Evolutionary conservation across 2,329 filamentous ascomycete species (phyloP).

Genomic region (Xylariaceae sp.): DNA sequence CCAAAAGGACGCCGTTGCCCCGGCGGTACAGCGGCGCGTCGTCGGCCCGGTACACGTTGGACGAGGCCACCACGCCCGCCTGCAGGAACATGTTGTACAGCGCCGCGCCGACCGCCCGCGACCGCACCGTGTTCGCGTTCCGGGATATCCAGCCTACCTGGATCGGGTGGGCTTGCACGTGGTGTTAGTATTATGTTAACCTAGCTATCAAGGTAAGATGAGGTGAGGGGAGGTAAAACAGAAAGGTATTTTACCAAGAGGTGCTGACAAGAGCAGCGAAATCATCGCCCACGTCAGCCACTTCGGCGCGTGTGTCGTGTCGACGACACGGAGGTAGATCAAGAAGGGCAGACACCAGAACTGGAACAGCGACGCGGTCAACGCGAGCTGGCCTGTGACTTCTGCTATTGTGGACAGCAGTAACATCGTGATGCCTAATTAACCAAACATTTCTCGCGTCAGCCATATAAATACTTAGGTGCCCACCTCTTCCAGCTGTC

Average conservation of each 20-base stretch:
- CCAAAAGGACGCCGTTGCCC: slow-evolving; percentile 51
- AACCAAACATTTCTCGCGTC: no score
- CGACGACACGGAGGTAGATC: slow-evolving; percentile 41
- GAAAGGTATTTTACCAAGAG: slow-evolving; percentile 29
- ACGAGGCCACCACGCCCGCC: slow-evolving; percentile 29
- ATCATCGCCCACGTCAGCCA: slow-evolving; percentile 41
- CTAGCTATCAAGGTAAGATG: not conserved
- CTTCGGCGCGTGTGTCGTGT: slow-evolving; percentile 34
- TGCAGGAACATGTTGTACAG: slow-evolving; percentile 48
- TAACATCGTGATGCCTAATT: slow-evolving; percentile 33
- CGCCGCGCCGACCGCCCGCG: slow-evolving; percentile 51
- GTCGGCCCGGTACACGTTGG: slow-evolving; percentile 45
- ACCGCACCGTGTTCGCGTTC: slow-evolving; percentile 54
- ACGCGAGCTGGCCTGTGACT: slow-evolving; percentile 43
- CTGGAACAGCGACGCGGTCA: slow-evolving; percentile 44
- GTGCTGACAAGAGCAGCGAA: slow-evolving; percentile 37
- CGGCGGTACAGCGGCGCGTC: slow-evolving; percentile 49
- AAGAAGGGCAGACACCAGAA: slow-evolving; percentile 59
- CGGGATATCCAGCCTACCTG: slow-evolving; percentile 36
- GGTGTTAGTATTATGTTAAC: slow-evolving; percentile 4
- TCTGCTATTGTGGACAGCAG: slow-evolving; percentile 36
- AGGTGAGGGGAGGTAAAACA: not conserved
- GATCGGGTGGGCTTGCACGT: slow-evolving; percentile 21
- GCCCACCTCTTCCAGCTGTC: not conserved
- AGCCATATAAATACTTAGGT: no score